phyloP scores from a whole-genome alignment of 768 basidiomycete genomes.

The Floccularia luteovirens region DNA sequence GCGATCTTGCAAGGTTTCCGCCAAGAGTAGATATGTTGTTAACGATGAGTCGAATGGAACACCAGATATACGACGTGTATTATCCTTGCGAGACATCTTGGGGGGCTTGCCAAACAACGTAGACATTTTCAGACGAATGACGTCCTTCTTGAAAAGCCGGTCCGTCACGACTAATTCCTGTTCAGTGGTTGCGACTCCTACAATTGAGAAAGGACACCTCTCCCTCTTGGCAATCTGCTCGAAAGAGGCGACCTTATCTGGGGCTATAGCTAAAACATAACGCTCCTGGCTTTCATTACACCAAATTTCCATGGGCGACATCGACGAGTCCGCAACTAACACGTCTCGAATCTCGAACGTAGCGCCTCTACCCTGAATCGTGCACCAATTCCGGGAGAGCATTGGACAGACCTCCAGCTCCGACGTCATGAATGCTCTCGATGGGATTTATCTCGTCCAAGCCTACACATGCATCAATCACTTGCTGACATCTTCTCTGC shows the following conservation, averaged over 20 bases:
- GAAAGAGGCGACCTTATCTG: slow-evolving; percentile 55
- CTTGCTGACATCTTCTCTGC: slow-evolving; percentile 95
- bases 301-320: slow-evolving; percentile 99
- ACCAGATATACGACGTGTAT: slow-evolving; percentile 27
- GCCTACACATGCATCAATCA: slow-evolving; percentile 85
- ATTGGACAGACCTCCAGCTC: slow-evolving; percentile 94
- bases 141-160: slow-evolving; percentile 66
- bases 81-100: slow-evolving; percentile 75
- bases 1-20: slow-evolving; percentile 31
- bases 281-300: slow-evolving; percentile 99
- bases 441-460: slow-evolving; percentile 62
- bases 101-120: slow-evolving; percentile 96
- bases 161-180: slow-evolving; percentile 88
- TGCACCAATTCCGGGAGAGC: slow-evolving; percentile 96
- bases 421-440: slow-evolving; percentile 96
- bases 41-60: slow-evolving; percentile 68
- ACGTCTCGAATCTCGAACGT: slow-evolving; percentile 92
- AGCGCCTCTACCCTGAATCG: slow-evolving; percentile 88
- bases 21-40: slow-evolving; percentile 49
- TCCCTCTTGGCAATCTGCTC: slow-evolving; percentile 78
- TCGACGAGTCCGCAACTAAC: slow-evolving; percentile 81
- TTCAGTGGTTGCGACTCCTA: slow-evolving; percentile 78
- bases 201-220: slow-evolving; percentile 88
- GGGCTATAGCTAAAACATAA: slow-evolving; percentile 87
- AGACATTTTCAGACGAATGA: slow-evolving; percentile 88